phyloP scores from a whole-genome alignment of 805 yeast species.

The Cyberlindnera sargentensis region DNA sequence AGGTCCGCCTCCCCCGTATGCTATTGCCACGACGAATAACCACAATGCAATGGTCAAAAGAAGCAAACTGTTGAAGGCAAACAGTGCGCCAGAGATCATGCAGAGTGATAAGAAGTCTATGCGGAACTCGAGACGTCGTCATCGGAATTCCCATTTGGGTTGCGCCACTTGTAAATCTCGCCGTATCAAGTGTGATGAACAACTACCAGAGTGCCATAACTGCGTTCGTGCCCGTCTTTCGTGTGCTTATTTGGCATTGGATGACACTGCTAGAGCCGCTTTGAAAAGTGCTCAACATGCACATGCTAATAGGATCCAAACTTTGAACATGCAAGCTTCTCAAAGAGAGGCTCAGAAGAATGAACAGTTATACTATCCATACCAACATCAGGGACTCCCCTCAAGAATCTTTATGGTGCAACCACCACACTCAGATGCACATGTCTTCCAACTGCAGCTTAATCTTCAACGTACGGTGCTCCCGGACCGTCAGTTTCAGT shows the following conservation, averaged over 20 bases:
- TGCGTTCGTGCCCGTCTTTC: constrained; percentile 40
- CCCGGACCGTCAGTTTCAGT: constrained; percentile 2
- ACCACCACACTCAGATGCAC: constrained; percentile 6
- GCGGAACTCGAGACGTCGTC: constrained; percentile 39
- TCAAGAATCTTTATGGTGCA: constrained; percentile 15
- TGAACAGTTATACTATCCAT: constrained; percentile 12
- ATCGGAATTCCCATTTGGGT: constrained; percentile 67
- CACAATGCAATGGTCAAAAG: not conserved
- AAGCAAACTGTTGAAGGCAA: not conserved
- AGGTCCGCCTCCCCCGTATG: constrained; percentile 13
- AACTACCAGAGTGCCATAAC: constrained; percentile 50
- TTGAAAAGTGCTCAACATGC: constrained; percentile 41
- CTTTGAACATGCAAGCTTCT: constrained; percentile 15
- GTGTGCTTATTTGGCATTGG: constrained; percentile 44
- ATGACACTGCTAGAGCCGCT: constrained; percentile 42
- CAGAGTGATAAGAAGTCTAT: no score
- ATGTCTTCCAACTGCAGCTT: constrained; percentile 15
- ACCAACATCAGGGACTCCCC: constrained; percentile 17
- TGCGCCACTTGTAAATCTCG: constrained; percentile 62
- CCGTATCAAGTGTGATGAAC: constrained; percentile 60
- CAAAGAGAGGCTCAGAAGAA: constrained; percentile 14
- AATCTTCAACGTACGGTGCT: constrained; percentile 11
- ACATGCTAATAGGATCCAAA: constrained; percentile 30
- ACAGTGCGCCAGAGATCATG: not conserved
- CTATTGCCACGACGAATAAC: constrained; percentile 22